Conservation (phyloP, 768 basidiomycete species). For the Boletales sp. region DNA sequence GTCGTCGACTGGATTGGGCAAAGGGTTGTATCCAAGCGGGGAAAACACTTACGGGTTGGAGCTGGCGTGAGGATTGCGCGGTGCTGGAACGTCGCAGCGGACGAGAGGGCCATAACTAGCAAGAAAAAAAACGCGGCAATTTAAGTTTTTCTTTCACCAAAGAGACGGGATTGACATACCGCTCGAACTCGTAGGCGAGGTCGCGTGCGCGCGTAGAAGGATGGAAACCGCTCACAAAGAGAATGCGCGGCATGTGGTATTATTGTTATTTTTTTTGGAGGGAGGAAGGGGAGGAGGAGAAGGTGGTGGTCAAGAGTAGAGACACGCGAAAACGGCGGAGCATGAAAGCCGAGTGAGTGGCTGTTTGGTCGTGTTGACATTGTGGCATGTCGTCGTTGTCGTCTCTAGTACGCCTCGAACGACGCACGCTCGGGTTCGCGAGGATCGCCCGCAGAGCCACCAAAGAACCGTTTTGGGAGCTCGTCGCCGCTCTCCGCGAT, state of each 20-base stretch:
- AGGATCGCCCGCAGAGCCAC: too few relatives aligned
- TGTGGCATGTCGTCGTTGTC: constrained; percentile 29
- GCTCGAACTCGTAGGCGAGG: constrained; percentile 84
- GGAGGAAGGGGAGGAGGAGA: too few relatives aligned
- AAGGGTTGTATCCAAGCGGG: constrained; percentile 25
- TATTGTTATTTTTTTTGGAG: too few relatives aligned
- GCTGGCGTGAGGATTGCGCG: constrained; percentile 69
- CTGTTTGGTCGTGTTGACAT: constrained; percentile 32
- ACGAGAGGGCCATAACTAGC: constrained; percentile 75
- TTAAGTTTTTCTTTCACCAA: too few relatives aligned
- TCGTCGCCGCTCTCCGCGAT: too few relatives aligned
- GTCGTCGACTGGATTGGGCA: constrained; percentile 38
- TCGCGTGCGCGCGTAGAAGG: constrained; percentile 79
- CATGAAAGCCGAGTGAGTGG: constrained; percentile 22
- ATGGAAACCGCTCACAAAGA: constrained; percentile 85
- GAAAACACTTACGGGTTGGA: constrained; percentile 75
- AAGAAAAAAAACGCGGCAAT: constrained; percentile 2
- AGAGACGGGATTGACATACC: constrained; percentile 44
- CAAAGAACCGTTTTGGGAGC: too few relatives aligned
- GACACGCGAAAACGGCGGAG: constrained; percentile 27
- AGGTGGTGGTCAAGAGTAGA: constrained; percentile 23
- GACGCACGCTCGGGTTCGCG: too few relatives aligned
- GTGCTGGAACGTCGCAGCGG: constrained; percentile 88
- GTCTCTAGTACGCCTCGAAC: too few relatives aligned
- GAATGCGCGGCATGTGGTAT: constrained; percentile 71